A percentile compares a stretch with the other conserved stretches of the same genome.
Conservation (phyloP, 192 early-diverging fungal species). For the Chytriomyces sp. region DNA sequence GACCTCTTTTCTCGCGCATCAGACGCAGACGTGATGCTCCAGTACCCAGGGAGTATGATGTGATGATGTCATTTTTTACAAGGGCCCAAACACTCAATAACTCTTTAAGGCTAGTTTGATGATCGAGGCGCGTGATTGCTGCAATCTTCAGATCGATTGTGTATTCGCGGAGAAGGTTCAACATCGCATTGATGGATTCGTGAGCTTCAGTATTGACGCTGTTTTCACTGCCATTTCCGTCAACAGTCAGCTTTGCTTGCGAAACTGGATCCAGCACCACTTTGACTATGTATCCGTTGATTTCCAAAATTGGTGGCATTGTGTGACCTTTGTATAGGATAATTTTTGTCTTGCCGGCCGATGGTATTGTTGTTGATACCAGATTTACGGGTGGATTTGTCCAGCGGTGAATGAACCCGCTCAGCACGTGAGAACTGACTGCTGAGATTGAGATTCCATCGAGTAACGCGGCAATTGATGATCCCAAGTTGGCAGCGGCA, state of each 20-base stretch:
- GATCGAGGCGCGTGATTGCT: constrained; percentile 1
- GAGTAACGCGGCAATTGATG: neutral
- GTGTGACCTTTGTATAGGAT: neutral
- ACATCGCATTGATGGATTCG: neutral
- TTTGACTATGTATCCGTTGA: neutral
- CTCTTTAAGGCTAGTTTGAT: neutral
- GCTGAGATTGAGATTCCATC: neutral
- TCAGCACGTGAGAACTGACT: neutral
- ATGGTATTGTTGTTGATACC: neutral
- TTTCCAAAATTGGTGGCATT: neutral
- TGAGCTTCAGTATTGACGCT: too few relatives aligned
- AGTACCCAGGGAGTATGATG: neutral
- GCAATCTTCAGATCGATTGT: constrained; percentile 8
- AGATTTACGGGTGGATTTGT: neutral
- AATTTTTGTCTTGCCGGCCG: neutral
- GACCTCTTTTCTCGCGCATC: constrained; percentile 1
- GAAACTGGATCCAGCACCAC: neutral
- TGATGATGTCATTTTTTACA: neutral
- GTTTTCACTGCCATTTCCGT: too few relatives aligned
- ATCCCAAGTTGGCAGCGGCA: constrained; percentile 7
- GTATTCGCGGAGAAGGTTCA: constrained; percentile 10
- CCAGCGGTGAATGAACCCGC: constrained; percentile 2
- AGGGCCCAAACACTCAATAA: neutral
- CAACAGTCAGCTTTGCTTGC: neutral
- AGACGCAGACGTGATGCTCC: neutral